Conservation (phyloP, 2,329 filamentous ascomycete genomes). For the Phaeophleospora eucalypticola region DNA sequence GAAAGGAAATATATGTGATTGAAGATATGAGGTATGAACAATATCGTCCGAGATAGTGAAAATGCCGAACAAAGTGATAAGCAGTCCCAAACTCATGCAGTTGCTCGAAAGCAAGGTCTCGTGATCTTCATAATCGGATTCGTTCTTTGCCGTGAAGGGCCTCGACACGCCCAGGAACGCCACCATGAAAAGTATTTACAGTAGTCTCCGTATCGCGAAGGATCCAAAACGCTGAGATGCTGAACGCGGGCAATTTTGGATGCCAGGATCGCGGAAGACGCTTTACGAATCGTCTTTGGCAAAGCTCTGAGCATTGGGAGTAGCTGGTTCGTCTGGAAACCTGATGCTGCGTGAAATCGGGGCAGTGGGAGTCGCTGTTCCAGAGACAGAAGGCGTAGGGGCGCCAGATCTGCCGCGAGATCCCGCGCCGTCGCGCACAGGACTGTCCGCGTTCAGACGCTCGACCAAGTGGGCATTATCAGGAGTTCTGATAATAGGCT, state of each 20-base stretch:
- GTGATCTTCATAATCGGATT: too few species aligned
- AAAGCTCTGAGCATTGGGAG: neutral
- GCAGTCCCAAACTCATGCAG: too few species aligned
- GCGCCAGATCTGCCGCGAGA: neutral
- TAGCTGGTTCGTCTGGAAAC: slow-evolving; percentile 26
- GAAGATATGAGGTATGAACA: too few species aligned
- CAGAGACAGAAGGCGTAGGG: slow-evolving; percentile 1
- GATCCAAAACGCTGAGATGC: too few species aligned
- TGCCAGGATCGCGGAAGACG: neutral
- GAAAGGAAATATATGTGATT: too few species aligned
- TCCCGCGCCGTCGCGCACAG: neutral
- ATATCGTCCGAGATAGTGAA: too few species aligned
- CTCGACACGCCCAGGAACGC: too few species aligned
- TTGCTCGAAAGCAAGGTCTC: too few species aligned
- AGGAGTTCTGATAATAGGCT: slow-evolving; percentile 9
- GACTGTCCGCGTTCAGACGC: neutral
- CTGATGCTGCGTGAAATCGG: slow-evolving; percentile 25
- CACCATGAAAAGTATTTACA: too few species aligned
- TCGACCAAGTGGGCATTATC: neutral
- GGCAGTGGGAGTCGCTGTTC: slow-evolving; percentile 7
- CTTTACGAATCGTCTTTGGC: neutral
- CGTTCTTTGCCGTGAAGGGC: too few species aligned
- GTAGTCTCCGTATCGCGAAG: too few species aligned
- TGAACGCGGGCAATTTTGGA: neutral
- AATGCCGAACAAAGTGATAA: too few species aligned